These are phyloP conservation scores for Bothriochloa decipiens DNA, from an alignment of 176 grass and related monocot genomes.

Conservation along the genomic window DNA sequence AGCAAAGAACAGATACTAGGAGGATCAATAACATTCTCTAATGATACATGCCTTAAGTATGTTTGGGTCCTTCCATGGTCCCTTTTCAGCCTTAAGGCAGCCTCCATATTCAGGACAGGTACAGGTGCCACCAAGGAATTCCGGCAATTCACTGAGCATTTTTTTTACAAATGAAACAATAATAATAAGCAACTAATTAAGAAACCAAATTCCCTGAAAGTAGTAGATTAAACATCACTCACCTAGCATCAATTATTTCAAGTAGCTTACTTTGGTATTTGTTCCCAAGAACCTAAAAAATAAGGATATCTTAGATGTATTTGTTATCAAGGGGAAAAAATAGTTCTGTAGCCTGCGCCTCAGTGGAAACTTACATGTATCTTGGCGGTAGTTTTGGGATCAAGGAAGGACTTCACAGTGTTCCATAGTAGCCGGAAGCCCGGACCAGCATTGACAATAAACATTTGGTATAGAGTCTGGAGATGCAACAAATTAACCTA, in stretches of 20 bases:
- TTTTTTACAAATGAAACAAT: slow-evolving; percentile 34
- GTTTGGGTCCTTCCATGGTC: slow-evolving; percentile 90
- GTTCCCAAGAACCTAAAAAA: slow-evolving; percentile 86
- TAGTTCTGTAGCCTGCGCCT: neutral
- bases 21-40: neutral
- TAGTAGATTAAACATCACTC: slow-evolving; percentile 17
- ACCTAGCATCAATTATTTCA: slow-evolving; percentile 92
- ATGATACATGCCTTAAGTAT: slow-evolving; percentile 69
- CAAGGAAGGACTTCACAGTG: slow-evolving; percentile 91
- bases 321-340: slow-evolving; percentile 1
- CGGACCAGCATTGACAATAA: slow-evolving; percentile 95
- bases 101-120: slow-evolving; percentile 87
- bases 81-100: slow-evolving; percentile 89
- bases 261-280: slow-evolving; percentile 89
- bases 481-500: slow-evolving; percentile 25
- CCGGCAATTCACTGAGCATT: slow-evolving; percentile 72
- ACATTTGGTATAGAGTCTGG: slow-evolving; percentile 95
- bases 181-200: slow-evolving; percentile 28
- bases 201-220: neutral
- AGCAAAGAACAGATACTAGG: slow-evolving; percentile 10
- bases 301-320: neutral
- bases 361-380: slow-evolving; percentile 81
- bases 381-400: slow-evolving; percentile 97
- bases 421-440: slow-evolving; percentile 90
- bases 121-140: slow-evolving; percentile 87